Percentiles rank a stretch among this genome's conserved stretches.
These are phyloP conservation scores for Leccinum incarnatum DNA, from an alignment of 768 basidiomycete species.

Conservation along the genomic window DNA sequence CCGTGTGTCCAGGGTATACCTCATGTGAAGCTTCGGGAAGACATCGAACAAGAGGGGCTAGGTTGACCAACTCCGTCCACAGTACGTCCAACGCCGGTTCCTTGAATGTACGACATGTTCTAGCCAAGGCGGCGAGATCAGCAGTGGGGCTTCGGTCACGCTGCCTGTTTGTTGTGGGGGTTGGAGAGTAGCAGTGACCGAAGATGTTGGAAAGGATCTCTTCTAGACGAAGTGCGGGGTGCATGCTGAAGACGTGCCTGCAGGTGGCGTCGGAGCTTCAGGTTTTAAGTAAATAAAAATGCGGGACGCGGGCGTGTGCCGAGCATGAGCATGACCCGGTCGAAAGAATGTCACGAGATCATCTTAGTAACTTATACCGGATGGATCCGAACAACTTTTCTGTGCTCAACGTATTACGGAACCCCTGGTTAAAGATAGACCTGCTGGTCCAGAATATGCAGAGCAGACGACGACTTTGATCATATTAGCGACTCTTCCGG, in stretches of 20 bases:
- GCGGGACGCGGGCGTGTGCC: background rate
- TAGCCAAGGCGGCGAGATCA: slow-evolving; percentile 15
- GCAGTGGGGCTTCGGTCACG: background rate
- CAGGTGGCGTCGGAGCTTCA: background rate
- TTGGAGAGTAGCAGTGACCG: slow-evolving; percentile 7
- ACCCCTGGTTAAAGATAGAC: too few relatives aligned
- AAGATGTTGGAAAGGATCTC: slow-evolving; percentile 15
- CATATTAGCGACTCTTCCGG: too few relatives aligned
- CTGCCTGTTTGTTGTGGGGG: background rate
- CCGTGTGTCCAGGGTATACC: background rate
- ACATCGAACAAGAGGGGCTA: slow-evolving; percentile 14
- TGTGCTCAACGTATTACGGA: too few relatives aligned
- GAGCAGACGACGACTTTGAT: too few relatives aligned
- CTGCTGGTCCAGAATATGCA: too few relatives aligned
- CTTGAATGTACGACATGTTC: slow-evolving; percentile 17
- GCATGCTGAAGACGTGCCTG: slow-evolving; percentile 1
- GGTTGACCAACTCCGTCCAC: slow-evolving; percentile 13
- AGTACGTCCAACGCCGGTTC: slow-evolving; percentile 19
- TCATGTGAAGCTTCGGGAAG: slow-evolving; percentile 2
- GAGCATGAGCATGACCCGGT: background rate
- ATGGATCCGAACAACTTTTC: background rate
- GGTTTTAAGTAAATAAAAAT: background rate
- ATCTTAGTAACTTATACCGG: background rate
- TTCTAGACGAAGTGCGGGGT: slow-evolving; percentile 3
- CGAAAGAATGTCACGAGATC: background rate